Base-by-base conservation (phyloP, 225 moss, liverwort and hornwort genomes). In the Bryum argenteum region DNA sequence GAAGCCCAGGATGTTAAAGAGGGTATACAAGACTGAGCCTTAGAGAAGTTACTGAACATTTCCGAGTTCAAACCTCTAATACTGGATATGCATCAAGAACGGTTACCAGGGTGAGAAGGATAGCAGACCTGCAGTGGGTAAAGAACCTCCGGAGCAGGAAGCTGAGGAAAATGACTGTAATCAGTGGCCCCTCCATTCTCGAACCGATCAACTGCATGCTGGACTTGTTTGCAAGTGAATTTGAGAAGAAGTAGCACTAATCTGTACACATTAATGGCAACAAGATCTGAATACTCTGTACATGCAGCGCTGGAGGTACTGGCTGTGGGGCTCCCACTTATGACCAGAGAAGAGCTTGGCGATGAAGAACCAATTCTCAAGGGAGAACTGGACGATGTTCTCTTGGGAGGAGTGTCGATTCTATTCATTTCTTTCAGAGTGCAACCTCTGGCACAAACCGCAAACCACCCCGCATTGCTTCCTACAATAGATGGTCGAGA, bases 121-220 rank as follows among this genome's bases (percentile, higher is more conserved):
- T 37, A 21, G 28, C 17, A 23, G 72, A 93, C 93, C 91, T 93
- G 93, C 74, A 98, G 81, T 15, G 85, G 84, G 57, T 91, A 91
- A 19, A 98, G 89, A 72, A 98, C 87, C 69, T 94, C 97, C 3
- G 92, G 97, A 52, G 97, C 92, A 72, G 97, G 97, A 80, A 98
- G 89, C 81, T 87, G 90, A 41, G 97, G 92, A 58, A 92, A 88
- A 20, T 91, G 76, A 63, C 79, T 73, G 63, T 85, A 94, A 75
- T 98, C 89, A 44, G 75, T 74, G 42, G 83, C 76, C 39, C 85
- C 91, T 61, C 89, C 91, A 65, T 87, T 85, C 68, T 90, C 90
- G 51, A 92, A 84, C 63, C 92, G 86, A 64, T 84, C 75, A 58
- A 89, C 90, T 60, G 94, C 94, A 70, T 84, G 84, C 54, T 89